These are phyloP conservation scores for Citrus maxima DNA, from an alignment of 345 rosid species.

Conservation along the genomic window DNA sequence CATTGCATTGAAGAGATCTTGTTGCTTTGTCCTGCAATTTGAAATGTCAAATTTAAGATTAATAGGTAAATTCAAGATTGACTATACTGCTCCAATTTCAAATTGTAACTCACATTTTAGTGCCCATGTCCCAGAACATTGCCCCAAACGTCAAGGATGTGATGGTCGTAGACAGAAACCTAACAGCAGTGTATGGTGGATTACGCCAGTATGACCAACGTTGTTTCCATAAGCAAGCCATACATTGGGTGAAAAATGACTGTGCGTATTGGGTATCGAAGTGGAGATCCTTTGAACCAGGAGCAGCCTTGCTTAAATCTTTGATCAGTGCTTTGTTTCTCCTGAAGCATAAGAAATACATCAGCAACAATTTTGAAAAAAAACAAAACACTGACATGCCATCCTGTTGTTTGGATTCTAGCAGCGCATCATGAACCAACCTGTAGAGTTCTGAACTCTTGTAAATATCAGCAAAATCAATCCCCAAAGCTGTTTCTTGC, in stretches of 20 bases:
- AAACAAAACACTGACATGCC: not conserved
- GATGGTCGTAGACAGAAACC: slow-evolving; percentile 33
- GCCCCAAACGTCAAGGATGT: slow-evolving; percentile 39
- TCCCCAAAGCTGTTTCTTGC: slow-evolving; percentile 35
- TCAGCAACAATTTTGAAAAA: not conserved
- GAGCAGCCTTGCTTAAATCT: slow-evolving; percentile 33
- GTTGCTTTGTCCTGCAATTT: not conserved
- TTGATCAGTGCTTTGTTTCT: slow-evolving; percentile 36
- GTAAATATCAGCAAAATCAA: slow-evolving; percentile 40
- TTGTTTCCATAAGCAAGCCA: slow-evolving; percentile 53
- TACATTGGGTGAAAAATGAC: slow-evolving; percentile 28
- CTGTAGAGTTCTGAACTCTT: slow-evolving; percentile 40
- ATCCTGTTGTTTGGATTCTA: not conserved
- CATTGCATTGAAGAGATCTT: not conserved
- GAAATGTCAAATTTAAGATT: not conserved
- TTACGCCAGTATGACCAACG: slow-evolving; percentile 49
- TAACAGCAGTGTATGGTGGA: slow-evolving; percentile 39
- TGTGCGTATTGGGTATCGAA: slow-evolving; percentile 31
- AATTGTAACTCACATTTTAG: slow-evolving; percentile 28
- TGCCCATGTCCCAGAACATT: slow-evolving; percentile 41
- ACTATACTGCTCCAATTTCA: not conserved
- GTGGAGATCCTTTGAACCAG: slow-evolving; percentile 33
- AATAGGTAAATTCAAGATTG: not conserved
- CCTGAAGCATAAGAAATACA: slow-evolving; percentile 16
- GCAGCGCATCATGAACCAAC: slow-evolving; percentile 4